These are phyloP conservation scores for Penicillium brasilianum DNA, from an alignment of 2,329 filamentous ascomycete species.

Conservation along the genomic window DNA sequence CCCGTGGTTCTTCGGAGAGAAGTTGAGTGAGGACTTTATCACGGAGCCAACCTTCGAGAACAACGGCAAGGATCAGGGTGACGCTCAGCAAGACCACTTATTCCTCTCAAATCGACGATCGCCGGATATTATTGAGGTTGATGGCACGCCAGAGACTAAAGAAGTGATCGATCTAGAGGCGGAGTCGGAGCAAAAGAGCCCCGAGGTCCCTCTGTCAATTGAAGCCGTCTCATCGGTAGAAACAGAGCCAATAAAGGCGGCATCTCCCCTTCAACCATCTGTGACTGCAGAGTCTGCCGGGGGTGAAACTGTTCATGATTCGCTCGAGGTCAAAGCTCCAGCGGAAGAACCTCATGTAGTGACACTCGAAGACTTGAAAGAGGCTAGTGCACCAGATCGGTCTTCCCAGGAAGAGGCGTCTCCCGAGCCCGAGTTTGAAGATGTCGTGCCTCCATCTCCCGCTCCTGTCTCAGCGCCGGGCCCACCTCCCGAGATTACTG, in stretches of 20 bases:
- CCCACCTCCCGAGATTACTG: conserved; percentile 15
- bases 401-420: conserved; percentile 39
- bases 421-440: conserved; percentile 57
- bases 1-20: conserved; percentile 53
- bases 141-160: conserved; percentile 37
- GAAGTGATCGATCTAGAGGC: conserved; percentile 41
- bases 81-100: conserved; percentile 29
- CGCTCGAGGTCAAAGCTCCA: neutral
- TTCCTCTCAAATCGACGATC: conserved; percentile 40
- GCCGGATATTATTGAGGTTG: conserved; percentile 48
- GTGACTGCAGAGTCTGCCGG: neutral
- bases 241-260: neutral
- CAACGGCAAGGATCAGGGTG: conserved; percentile 21
- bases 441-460: conserved; percentile 43
- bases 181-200: conserved; percentile 19
- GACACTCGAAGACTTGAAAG: neutral
- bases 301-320: neutral
- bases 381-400: neutral
- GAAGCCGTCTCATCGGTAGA: neutral
- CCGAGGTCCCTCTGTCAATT: neutral
- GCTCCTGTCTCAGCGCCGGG: neutral
- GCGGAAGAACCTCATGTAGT: conserved; percentile 20
- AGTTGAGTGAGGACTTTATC: conserved; percentile 40
- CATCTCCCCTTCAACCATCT: neutral
- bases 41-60: conserved; percentile 27